phyloP scores from a whole-genome alignment of 257 asterid genomes.

The Sherardia arvensis region DNA sequence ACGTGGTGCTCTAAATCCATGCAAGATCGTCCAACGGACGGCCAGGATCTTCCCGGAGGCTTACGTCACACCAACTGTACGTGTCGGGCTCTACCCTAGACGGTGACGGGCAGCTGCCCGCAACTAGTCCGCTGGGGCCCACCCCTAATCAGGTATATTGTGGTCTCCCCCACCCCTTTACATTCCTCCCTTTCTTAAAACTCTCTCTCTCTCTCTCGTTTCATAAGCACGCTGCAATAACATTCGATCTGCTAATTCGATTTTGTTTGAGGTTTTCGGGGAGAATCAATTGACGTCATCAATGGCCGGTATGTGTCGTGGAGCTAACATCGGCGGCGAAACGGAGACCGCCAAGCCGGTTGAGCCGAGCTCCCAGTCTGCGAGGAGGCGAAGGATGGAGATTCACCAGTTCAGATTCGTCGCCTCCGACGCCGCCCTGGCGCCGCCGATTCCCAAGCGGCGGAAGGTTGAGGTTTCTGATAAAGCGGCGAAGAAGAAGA shows the following conservation, averaged over 20 bases:
- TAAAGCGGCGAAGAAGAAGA: neutral
- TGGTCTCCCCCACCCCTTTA: conserved; percentile 14
- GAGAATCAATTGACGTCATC: neutral
- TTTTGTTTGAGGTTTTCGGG: neutral
- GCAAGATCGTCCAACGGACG: conserved; percentile 16
- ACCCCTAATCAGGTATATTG: conserved; percentile 29
- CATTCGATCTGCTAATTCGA: neutral
- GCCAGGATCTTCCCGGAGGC: conserved; percentile 23
- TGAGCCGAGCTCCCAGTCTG: conserved; percentile 51
- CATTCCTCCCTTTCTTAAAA: neutral
- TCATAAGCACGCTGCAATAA: neutral
- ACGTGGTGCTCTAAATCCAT: conserved; percentile 29
- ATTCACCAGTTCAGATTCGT: conserved; percentile 60
- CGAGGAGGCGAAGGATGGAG: conserved; percentile 64
- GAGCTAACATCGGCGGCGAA: conserved; percentile 50
- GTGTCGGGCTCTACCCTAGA: conserved; percentile 64
- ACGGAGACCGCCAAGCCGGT: conserved; percentile 54
- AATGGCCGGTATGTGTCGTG: conserved; percentile 78
- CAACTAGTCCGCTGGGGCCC: conserved; percentile 12
- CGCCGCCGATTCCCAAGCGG: conserved; percentile 28
- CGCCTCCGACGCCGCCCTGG: conserved; percentile 48
- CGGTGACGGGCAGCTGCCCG: conserved; percentile 96
- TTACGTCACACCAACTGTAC: conserved; percentile 57
- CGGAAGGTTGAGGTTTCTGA: conserved; percentile 29
- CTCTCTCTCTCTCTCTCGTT: conserved; percentile 6